Percentiles rank a stretch among this genome's conserved stretches.
These are phyloP conservation scores for Ampelocalamus luodianensis DNA, from an alignment of 176 grass and related monocot species.

Conservation along the genomic window DNA sequence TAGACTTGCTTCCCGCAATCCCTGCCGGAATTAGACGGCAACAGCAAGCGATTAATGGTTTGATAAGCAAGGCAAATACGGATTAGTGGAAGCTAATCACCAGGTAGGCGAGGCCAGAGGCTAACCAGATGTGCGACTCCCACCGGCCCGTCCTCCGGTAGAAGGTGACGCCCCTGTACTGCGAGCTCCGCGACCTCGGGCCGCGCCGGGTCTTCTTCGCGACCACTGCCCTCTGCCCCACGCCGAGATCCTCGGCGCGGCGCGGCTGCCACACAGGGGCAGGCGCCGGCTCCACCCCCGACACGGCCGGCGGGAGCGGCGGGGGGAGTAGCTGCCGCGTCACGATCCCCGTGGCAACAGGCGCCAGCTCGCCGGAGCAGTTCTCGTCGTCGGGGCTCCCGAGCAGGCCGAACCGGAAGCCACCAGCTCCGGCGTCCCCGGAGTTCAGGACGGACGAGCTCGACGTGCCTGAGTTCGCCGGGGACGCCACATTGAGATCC, in stretches of 20 bases:
- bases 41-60: conserved; percentile 26
- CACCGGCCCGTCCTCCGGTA: conserved; percentile 92
- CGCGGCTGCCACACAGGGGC: conserved; percentile 22
- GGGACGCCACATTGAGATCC: conserved; percentile 95
- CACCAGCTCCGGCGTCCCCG: conserved; percentile 31
- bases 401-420: conserved; percentile 50
- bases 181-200: conserved; percentile 92
- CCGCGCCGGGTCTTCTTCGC: conserved; percentile 89
- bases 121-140: conserved; percentile 98
- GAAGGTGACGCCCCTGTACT: conserved; percentile 98
- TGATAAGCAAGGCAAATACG: neutral
- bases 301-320: neutral
- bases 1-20: conserved; percentile 99
- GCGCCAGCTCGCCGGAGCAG: conserved; percentile 34
- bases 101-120: conserved; percentile 11
- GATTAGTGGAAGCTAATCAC: conserved; percentile 8
- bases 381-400: conserved; percentile 52
- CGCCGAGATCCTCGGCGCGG: conserved; percentile 33
- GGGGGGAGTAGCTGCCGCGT: conserved; percentile 80
- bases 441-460: conserved; percentile 65
- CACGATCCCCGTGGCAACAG: conserved; percentile 33
- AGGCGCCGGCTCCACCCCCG: neutral
- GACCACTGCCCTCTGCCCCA: conserved; percentile 1
- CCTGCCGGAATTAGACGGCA: conserved; percentile 53
- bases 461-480: conserved; percentile 60